A percentile compares a stretch with the other conserved stretches of the same genome.
phyloP scores from a whole-genome alignment of 2,329 filamentous ascomycete species.

The Aureobasidium melanogenum region DNA sequence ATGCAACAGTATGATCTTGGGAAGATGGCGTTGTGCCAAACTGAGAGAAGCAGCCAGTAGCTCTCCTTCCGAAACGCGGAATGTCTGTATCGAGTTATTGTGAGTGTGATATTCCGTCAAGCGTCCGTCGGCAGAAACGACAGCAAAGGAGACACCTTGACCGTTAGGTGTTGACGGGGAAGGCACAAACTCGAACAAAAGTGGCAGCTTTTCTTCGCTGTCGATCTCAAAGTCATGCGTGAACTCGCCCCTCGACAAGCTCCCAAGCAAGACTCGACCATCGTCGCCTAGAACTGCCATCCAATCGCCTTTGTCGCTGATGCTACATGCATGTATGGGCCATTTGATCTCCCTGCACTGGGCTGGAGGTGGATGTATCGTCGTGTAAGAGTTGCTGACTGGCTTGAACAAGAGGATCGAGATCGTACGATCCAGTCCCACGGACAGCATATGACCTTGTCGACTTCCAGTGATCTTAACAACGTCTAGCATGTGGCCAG shows the following conservation, averaged over 20 bases:
- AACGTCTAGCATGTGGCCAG: constrained; percentile 58
- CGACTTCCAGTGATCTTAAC: constrained; percentile 54
- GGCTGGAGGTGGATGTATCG: constrained; percentile 15
- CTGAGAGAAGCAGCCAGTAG: constrained; percentile 4
- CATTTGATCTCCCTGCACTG: constrained; percentile 19
- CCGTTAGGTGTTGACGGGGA: constrained; percentile 23
- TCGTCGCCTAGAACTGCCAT: constrained; percentile 56
- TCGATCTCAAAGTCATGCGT: constrained; percentile 47
- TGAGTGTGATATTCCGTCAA: constrained; percentile 50
- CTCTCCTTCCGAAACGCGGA: constrained; percentile 18
- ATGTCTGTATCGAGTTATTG: constrained; percentile 17
- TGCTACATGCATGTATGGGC: constrained; percentile 46
- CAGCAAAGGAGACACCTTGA: constrained; percentile 38
- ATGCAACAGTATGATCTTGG: not conserved
- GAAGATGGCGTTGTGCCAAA: not conserved
- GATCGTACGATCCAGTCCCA: constrained; percentile 56
- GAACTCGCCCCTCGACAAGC: constrained; percentile 49
- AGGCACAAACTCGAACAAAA: constrained; percentile 55
- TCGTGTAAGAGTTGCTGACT: constrained; percentile 3
- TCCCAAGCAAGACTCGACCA: constrained; percentile 55
- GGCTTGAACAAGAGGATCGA: constrained; percentile 3
- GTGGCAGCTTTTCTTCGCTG: constrained; percentile 48
- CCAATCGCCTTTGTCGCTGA: constrained; percentile 57
- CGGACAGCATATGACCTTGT: constrained; percentile 57
- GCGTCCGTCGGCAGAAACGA: constrained; percentile 57